Evolutionary conservation across 1,284 basidiomycete species (phyloP).

Genomic region (Irpex rosettiformis): DNA sequence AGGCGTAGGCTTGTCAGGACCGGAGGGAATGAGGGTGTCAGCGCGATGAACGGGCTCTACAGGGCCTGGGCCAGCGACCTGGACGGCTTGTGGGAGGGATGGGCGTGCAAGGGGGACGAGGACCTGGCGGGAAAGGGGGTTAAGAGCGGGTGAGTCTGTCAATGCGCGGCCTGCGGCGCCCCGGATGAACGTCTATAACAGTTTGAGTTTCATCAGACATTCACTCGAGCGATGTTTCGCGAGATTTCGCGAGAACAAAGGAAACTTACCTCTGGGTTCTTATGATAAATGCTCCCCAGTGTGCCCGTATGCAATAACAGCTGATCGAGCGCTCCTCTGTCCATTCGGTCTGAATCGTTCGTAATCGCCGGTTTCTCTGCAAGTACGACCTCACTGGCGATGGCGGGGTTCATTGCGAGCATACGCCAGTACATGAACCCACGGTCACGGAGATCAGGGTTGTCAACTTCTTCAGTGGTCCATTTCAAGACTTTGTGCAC

Average conservation of each 20-base stretch:
- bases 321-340: conserved; percentile 91
- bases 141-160: conserved; percentile 75
- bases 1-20: conserved; percentile 3
- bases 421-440: conserved; percentile 99
- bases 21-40: background rate
- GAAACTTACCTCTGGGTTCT: conserved; percentile 73
- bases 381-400: conserved; percentile 90
- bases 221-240: background rate
- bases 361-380: conserved; percentile 94
- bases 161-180: conserved; percentile 73
- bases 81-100: conserved; percentile 46
- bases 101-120: conserved; percentile 59
- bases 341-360: conserved; percentile 98
- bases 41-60: conserved; percentile 40
- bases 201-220: background rate
- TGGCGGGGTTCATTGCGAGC: conserved; percentile 88
- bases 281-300: conserved; percentile 85
- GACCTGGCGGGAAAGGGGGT: conserved; percentile 66
- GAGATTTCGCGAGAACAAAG: background rate
- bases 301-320: conserved; percentile 79
- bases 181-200: conserved; percentile 81
- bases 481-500: conserved; percentile 96
- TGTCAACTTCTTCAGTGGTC: conserved; percentile 97
- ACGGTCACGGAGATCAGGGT: conserved; percentile 93
- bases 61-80: conserved; percentile 66